Evolutionary conservation across 2,329 filamentous ascomycete genomes (phyloP).

Genomic region (Trichoderma koningii): DNA sequence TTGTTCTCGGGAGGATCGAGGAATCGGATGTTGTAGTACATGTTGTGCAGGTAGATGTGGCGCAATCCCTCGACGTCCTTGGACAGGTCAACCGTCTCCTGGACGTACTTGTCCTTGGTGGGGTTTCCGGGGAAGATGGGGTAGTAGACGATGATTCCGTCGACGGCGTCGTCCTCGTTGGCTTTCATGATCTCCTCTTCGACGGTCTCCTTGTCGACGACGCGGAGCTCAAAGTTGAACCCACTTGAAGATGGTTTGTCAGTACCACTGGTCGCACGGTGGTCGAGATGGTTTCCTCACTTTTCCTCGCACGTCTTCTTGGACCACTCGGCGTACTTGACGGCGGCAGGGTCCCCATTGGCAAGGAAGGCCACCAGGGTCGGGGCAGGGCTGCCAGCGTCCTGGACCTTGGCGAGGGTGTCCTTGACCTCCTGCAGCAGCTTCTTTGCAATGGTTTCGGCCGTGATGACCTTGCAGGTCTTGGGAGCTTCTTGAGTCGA

Average conservation of each 20-base stretch:
- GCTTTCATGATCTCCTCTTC: slow-evolving; percentile 86
- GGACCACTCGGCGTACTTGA: slow-evolving; percentile 96
- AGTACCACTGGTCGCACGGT: slow-evolving; percentile 22
- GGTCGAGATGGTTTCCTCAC: slow-evolving; percentile 58
- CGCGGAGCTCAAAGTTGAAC: slow-evolving; percentile 83
- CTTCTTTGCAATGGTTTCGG: slow-evolving; percentile 81
- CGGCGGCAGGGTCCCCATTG: slow-evolving; percentile 85
- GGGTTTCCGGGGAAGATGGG: slow-evolving; percentile 84
- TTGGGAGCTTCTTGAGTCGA: slow-evolving; percentile 50
- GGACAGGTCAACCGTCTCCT: slow-evolving; percentile 84
- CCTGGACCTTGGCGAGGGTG: slow-evolving; percentile 70
- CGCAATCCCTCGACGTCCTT: slow-evolving; percentile 97
- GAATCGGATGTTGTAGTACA: slow-evolving; percentile 98
- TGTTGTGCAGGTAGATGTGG: slow-evolving; percentile 95
- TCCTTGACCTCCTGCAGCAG: slow-evolving; percentile 77
- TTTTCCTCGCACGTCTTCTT: slow-evolving; percentile 95
- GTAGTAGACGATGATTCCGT: slow-evolving; percentile 97
- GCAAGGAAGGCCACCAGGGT: slow-evolving; percentile 89
- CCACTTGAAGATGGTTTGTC: slow-evolving; percentile 57
- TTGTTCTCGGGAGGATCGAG: slow-evolving; percentile 75
- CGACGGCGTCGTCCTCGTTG: slow-evolving; percentile 74
- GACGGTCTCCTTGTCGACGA: slow-evolving; percentile 81
- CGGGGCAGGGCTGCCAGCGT: slow-evolving; percentile 58
- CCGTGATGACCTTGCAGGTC: slow-evolving; percentile 91
- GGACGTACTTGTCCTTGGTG: slow-evolving; percentile 88